A percentile compares a stretch with the other conserved stretches of the same genome.
Evolutionary conservation across 164 flowering plant species (phyloP).

Genomic region (Nelumbo lutea): DNA sequence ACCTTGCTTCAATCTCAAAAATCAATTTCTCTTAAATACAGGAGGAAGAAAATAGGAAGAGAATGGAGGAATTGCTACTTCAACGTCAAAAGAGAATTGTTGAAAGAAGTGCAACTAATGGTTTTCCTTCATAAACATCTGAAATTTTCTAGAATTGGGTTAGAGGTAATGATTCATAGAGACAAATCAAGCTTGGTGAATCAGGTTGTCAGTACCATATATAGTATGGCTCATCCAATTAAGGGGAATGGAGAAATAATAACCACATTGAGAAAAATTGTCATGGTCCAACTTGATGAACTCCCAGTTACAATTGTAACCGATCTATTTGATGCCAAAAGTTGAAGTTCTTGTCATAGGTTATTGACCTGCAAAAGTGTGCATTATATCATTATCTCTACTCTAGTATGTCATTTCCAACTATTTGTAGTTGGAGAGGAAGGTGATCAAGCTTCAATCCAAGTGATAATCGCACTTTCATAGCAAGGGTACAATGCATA

Average conservation of each 20-base stretch:
- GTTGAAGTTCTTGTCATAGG: slow-evolving; percentile 62
- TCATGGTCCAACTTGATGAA: slow-evolving; percentile 42
- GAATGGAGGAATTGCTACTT: slow-evolving; percentile 54
- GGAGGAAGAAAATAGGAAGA: slow-evolving; percentile 80
- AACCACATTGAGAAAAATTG: not conserved
- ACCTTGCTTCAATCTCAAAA: not conserved
- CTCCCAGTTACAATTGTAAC: slow-evolving; percentile 55
- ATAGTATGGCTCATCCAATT: too few relatives aligned
- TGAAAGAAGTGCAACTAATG: slow-evolving; percentile 62
- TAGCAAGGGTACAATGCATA: too few relatives aligned
- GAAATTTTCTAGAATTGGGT: slow-evolving; percentile 12
- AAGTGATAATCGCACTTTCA: too few relatives aligned
- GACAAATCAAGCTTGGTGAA: too few relatives aligned
- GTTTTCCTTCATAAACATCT: slow-evolving; percentile 23
- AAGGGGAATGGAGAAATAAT: too few relatives aligned
- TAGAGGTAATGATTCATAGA: too few relatives aligned
- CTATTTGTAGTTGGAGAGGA: too few relatives aligned
- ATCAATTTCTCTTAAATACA: slow-evolving; percentile 15
- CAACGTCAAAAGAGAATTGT: slow-evolving; percentile 86
- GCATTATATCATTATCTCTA: not conserved
- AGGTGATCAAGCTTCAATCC: too few relatives aligned
- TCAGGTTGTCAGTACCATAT: too few relatives aligned
- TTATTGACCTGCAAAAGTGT: slow-evolving; percentile 50
- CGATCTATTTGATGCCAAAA: slow-evolving; percentile 47
- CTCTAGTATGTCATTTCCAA: not conserved